Conservation (phyloP, 2,329 filamentous ascomycete genomes). For the Penicillium sp. region DNA sequence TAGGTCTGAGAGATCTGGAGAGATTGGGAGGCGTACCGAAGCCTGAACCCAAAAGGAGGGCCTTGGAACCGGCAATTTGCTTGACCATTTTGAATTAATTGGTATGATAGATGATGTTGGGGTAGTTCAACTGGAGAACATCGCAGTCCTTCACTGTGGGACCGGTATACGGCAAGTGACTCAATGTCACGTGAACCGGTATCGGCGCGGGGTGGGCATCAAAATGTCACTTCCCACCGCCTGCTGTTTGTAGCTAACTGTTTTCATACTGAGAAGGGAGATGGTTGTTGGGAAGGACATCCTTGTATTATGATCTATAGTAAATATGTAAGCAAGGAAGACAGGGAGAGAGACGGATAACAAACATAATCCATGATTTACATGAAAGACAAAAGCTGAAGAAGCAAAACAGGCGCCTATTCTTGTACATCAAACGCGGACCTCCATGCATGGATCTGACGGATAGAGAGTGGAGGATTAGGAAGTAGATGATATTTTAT, state of each 20-base stretch:
- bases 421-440: background rate
- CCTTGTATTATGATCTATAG: background rate
- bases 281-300: background rate
- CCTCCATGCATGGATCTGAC: background rate
- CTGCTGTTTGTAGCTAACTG: background rate
- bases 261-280: background rate
- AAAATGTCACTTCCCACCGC: background rate
- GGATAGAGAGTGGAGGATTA: background rate
- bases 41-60: slow-evolving; percentile 33
- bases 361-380: too few relatives aligned
- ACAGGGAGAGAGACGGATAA: too few relatives aligned
- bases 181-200: slow-evolving; percentile 24
- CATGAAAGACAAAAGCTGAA: too few relatives aligned
- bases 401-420: background rate
- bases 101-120: slow-evolving; percentile 12
- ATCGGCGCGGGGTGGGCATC: slow-evolving; percentile 18
- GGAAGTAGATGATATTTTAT: slow-evolving; percentile 1
- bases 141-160: background rate
- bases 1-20: background rate
- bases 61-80: slow-evolving; percentile 33
- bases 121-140: slow-evolving; percentile 4
- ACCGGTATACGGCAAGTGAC: slow-evolving; percentile 17
- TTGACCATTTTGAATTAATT: slow-evolving; percentile 29
- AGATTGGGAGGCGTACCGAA: slow-evolving; percentile 25
- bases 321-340: too few relatives aligned